Evolutionary conservation across 2,329 filamentous ascomycete genomes (phyloP).

Genomic region (Diplodia seriata): DNA sequence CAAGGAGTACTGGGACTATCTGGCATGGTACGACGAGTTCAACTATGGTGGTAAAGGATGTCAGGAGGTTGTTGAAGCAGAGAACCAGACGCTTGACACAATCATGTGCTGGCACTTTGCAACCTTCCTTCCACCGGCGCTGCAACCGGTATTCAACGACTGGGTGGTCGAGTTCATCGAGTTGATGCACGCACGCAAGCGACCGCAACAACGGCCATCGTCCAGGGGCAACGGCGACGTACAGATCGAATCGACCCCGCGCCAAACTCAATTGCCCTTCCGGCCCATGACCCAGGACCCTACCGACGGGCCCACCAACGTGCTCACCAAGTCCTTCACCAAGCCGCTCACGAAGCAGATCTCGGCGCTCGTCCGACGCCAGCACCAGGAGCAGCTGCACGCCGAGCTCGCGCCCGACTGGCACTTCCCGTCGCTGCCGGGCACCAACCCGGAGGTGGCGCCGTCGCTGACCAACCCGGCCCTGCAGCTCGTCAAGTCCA

Average conservation of each 20-base stretch:
- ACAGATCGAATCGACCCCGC: slow-evolving; percentile 50
- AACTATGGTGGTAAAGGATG: slow-evolving; percentile 98
- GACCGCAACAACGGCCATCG: slow-evolving; percentile 53
- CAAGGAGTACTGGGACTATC: slow-evolving; percentile 99
- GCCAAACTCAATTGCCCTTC: slow-evolving; percentile 67
- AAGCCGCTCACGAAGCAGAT: slow-evolving; percentile 92
- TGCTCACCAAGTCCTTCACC: slow-evolving; percentile 83
- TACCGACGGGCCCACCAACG: slow-evolving; percentile 61
- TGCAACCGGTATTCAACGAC: slow-evolving; percentile 86
- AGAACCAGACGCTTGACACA: slow-evolving; percentile 82
- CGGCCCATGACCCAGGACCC: slow-evolving; percentile 61
- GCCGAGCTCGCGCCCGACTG: slow-evolving; percentile 88
- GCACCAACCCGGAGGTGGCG: slow-evolving; percentile 61
- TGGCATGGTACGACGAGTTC: slow-evolving; percentile 98
- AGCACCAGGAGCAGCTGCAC: slow-evolving; percentile 88
- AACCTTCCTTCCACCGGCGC: slow-evolving; percentile 79
- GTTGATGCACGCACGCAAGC: slow-evolving; percentile 88
- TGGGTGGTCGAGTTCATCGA: slow-evolving; percentile 96
- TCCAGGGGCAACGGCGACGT: slow-evolving; percentile 50
- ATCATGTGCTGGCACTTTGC: slow-evolving; percentile 99
- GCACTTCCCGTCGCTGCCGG: slow-evolving; percentile 79
- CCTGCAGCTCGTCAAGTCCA: slow-evolving; percentile 87
- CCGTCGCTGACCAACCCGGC: slow-evolving; percentile 71
- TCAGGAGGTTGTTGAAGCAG: slow-evolving; percentile 75
- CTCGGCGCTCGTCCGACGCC: slow-evolving; percentile 77